Percentiles rank a stretch among this genome's conserved stretches.
Conservation (phyloP, 441 rosid genomes). For the Syzygium malaccense region DNA sequence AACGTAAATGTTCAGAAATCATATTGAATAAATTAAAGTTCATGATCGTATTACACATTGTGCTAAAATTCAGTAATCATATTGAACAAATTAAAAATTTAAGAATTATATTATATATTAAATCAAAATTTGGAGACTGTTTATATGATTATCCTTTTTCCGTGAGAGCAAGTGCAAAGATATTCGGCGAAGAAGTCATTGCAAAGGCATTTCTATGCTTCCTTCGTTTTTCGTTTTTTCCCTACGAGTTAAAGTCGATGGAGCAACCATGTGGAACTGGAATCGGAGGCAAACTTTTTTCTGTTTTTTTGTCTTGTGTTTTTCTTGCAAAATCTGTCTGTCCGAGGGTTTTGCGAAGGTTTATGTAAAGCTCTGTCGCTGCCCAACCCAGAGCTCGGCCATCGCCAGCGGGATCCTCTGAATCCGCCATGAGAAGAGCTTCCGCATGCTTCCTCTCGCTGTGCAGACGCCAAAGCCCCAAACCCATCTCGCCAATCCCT, state of each 20-base stretch:
- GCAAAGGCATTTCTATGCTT: neutral
- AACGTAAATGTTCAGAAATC: rapidly evolving
- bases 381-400: neutral
- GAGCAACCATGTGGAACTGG: neutral
- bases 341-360: neutral
- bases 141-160: too few relatives aligned
- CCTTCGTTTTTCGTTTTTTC: neutral
- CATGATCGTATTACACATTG: too few relatives aligned
- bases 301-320: neutral
- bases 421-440: slow-evolving; percentile 9
- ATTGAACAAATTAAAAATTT: too few relatives aligned
- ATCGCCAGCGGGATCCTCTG: neutral
- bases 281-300: neutral
- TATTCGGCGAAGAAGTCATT: neutral
- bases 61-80: rapidly evolving
- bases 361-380: neutral
- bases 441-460: neutral
- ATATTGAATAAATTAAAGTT: too few relatives aligned
- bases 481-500: neutral
- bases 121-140: too few relatives aligned
- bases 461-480: neutral
- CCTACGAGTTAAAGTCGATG: too few relatives aligned
- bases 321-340: neutral
- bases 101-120: rapidly evolving
- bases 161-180: too few relatives aligned